phyloP scores from a whole-genome alignment of 208 protist genomes.

The Acanthamoeba lenticulata region DNA sequence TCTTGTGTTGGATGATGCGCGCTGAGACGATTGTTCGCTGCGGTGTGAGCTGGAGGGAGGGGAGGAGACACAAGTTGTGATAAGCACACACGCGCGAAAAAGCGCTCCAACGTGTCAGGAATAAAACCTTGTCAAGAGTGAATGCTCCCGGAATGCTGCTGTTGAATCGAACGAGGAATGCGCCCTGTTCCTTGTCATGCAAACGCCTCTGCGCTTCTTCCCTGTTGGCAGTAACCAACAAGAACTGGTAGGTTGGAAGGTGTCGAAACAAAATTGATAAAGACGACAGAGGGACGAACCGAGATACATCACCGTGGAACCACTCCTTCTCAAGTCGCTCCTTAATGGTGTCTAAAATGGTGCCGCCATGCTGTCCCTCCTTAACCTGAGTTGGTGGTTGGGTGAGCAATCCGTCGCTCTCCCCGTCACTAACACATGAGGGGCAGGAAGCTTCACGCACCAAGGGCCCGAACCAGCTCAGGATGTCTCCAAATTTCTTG shows the following conservation, averaged over 20 bases:
- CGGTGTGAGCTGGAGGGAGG: not conserved
- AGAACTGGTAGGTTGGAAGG: not conserved
- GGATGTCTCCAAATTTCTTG: constrained; percentile 33
- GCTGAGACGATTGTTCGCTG: constrained; percentile 24
- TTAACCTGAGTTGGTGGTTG: not conserved
- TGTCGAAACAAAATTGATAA: no score
- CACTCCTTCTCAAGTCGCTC: constrained; percentile 13
- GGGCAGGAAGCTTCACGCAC: not conserved
- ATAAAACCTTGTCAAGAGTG: constrained; percentile 24
- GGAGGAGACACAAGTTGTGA: not conserved
- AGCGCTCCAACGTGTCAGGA: no score
- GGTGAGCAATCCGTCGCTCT: no score
- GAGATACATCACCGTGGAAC: constrained; percentile 11
- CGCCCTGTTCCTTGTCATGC: constrained; percentile 52
- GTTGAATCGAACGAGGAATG: constrained; percentile 46
- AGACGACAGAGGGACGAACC: no score
- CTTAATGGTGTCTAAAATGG: constrained; percentile 28
- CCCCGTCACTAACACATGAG: not conserved
- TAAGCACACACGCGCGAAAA: no score
- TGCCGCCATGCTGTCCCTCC: not conserved
- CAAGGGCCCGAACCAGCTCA: constrained; percentile 42
- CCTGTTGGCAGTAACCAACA: not conserved
- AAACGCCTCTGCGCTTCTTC: constrained; percentile 57
- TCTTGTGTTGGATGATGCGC: constrained; percentile 47
- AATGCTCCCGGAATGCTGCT: constrained; percentile 52